Evolutionary conservation across 352 stramenopile species (phyloP).

Genomic region (Peronospora belbahrii): DNA sequence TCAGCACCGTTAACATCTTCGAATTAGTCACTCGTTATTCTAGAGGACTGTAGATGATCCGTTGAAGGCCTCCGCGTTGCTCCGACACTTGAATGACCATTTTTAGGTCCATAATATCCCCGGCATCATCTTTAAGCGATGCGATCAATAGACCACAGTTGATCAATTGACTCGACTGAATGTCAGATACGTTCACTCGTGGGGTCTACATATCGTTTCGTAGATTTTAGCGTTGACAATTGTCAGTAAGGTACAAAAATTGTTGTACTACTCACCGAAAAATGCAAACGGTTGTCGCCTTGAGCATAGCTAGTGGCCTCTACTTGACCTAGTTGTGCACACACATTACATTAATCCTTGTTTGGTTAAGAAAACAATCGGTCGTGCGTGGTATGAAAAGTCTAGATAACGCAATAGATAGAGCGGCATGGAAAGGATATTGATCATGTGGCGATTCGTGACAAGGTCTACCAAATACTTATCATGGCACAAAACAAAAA

Average conservation of each 20-base stretch:
- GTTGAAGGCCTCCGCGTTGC: conserved; percentile 56
- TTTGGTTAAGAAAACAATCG: conserved; percentile 28
- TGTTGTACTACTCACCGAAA: conserved; percentile 48
- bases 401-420: background rate
- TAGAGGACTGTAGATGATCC: conserved; percentile 85
- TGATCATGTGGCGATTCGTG: conserved; percentile 79
- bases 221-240: background rate
- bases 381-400: background rate
- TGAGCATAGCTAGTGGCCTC: conserved; percentile 48
- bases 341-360: conserved; percentile 6
- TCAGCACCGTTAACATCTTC: background rate
- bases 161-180: conserved; percentile 75
- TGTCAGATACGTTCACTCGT: conserved; percentile 62
- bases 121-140: conserved; percentile 63
- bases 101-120: conserved; percentile 79
- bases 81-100: conserved; percentile 86
- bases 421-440: conserved; percentile 50
- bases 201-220: conserved; percentile 27
- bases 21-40: conserved; percentile 40
- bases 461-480: conserved; percentile 84
- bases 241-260: background rate
- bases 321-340: conserved; percentile 64
- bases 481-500: background rate
- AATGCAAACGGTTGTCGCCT: conserved; percentile 80
- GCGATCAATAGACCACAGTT: conserved; percentile 85